These are phyloP conservation scores for Peterozyma xylosa DNA, from an alignment of 805 yeast species.

Conservation along the genomic window DNA sequence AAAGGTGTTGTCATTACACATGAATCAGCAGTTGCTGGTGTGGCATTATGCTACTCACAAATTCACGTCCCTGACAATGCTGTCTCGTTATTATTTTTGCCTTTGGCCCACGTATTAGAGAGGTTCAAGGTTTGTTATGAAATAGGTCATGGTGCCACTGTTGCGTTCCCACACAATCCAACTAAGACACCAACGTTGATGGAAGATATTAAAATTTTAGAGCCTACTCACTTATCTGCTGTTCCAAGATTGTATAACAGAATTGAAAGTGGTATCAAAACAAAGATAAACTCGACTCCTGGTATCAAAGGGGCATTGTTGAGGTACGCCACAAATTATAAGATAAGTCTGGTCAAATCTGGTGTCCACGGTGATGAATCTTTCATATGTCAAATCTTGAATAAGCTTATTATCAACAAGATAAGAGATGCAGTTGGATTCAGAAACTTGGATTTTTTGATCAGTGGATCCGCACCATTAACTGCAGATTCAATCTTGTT, in stretches of 20 bases:
- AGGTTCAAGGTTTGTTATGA: slow-evolving; percentile 20
- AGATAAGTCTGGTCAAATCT: slow-evolving; percentile 4
- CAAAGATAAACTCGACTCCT: slow-evolving; percentile 27
- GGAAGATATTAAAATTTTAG: slow-evolving; percentile 48
- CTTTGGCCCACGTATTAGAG: slow-evolving; percentile 55
- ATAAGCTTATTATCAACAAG: slow-evolving; percentile 27
- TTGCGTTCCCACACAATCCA: slow-evolving; percentile 48
- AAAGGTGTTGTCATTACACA: slow-evolving; percentile 62
- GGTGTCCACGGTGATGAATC: slow-evolving; percentile 10
- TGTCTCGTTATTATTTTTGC: slow-evolving; percentile 36
- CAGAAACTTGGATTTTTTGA: slow-evolving; percentile 28
- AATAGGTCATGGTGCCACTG: slow-evolving; percentile 7
- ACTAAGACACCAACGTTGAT: slow-evolving; percentile 39
- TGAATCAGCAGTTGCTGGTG: slow-evolving; percentile 38
- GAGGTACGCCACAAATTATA: slow-evolving; percentile 7
- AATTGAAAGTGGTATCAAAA: slow-evolving; percentile 54
- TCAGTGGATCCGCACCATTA: slow-evolving; percentile 66
- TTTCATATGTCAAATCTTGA: slow-evolving; percentile 26
- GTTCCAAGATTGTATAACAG: slow-evolving; percentile 63
- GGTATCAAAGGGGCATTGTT: slow-evolving; percentile 18
- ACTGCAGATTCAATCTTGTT: slow-evolving; percentile 54
- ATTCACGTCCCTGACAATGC: slow-evolving; percentile 21
- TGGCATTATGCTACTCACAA: slow-evolving; percentile 24
- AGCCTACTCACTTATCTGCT: slow-evolving; percentile 45
- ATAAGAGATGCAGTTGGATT: slow-evolving; percentile 37